Conservation (phyloP, 352 stramenopile species). For the Globisporangium recalcitrans region DNA sequence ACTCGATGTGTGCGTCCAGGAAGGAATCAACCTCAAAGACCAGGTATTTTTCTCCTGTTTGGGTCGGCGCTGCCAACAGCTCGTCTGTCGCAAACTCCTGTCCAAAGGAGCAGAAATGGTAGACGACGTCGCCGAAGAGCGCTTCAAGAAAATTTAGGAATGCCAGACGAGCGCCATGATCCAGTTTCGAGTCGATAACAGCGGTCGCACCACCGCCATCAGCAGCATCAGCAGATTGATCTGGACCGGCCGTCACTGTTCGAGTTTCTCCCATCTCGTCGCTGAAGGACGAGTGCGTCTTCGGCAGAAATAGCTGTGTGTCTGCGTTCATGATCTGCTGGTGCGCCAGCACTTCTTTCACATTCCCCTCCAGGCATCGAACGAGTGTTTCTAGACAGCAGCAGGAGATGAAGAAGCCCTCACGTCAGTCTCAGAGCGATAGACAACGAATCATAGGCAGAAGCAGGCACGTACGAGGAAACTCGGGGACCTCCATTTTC, state of each 20-base stretch:
- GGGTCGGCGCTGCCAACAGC: not conserved
- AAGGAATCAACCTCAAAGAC: slow-evolving; percentile 64
- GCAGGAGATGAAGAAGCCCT: not conserved
- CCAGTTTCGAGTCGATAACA: slow-evolving; percentile 4
- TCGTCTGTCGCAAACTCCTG: slow-evolving; percentile 24
- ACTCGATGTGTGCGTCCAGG: slow-evolving; percentile 52
- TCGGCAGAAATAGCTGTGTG: slow-evolving; percentile 38
- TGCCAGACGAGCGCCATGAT: slow-evolving; percentile 32
- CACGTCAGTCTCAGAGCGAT: not conserved
- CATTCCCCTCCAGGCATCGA: slow-evolving; percentile 37
- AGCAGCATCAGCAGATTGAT: not conserved
- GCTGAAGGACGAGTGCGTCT: slow-evolving; percentile 23
- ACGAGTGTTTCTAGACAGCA: slow-evolving; percentile 42
- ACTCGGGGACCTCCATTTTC: slow-evolving; percentile 56
- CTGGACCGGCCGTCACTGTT: not conserved
- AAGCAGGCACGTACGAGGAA: slow-evolving; percentile 66
- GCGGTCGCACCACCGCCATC: not conserved
- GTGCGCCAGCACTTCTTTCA: slow-evolving; percentile 37
- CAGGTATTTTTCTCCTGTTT: slow-evolving; percentile 27
- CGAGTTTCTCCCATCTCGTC: slow-evolving; percentile 23
- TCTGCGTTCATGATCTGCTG: slow-evolving; percentile 38
- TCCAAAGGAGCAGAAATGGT: slow-evolving; percentile 58
- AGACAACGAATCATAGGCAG: too few relatives aligned
- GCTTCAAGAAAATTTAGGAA: slow-evolving; percentile 53
- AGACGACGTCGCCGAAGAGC: slow-evolving; percentile 56